These are phyloP conservation scores for Aphanomyces euteiches DNA, from an alignment of 352 stramenopile species.

Conservation along the genomic window DNA sequence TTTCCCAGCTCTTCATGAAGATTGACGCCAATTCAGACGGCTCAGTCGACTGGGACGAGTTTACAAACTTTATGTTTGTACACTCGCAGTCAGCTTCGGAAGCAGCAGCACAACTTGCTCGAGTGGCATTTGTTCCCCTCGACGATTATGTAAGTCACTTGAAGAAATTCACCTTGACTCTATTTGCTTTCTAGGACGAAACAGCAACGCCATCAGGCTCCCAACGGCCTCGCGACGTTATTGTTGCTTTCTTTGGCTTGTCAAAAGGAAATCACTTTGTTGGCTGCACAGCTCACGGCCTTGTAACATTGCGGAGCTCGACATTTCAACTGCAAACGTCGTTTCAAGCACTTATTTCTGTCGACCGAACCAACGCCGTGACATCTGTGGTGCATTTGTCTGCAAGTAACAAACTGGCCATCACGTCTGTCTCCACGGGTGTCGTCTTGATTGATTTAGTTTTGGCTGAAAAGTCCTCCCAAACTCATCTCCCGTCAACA, in stretches of 20 bases:
- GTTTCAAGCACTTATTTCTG: slow-evolving; percentile 1
- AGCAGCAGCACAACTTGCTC: slow-evolving; percentile 1
- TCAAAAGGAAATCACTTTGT: slow-evolving; percentile 2
- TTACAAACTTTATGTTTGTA: slow-evolving; percentile 64
- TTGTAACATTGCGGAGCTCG: not conserved
- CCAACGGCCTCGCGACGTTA: slow-evolving; percentile 8
- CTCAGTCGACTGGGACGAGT: slow-evolving; percentile 86
- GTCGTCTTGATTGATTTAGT: slow-evolving; percentile 73
- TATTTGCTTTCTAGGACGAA: slow-evolving; percentile 1
- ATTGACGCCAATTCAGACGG: slow-evolving; percentile 86
- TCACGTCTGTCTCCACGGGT: slow-evolving; percentile 74
- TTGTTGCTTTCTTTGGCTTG: slow-evolving; percentile 7
- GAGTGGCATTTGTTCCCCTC: slow-evolving; percentile 13
- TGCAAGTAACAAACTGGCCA: slow-evolving; percentile 39
- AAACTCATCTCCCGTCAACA: slow-evolving; percentile 20
- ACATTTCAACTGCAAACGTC: not conserved
- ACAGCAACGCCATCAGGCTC: not conserved
- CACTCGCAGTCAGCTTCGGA: slow-evolving; percentile 26
- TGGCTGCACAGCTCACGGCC: slow-evolving; percentile 1
- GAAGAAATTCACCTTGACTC: not conserved
- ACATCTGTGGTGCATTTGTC: slow-evolving; percentile 27
- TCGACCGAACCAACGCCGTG: not conserved
- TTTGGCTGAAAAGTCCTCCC: slow-evolving; percentile 37
- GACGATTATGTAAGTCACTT: slow-evolving; percentile 17
- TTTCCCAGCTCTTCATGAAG: slow-evolving; percentile 63